Percentiles rank a stretch among this genome's conserved stretches.
These are phyloP conservation scores for Stephanodiscus triporus DNA, from an alignment of 108 stramenopile species.

Conservation along the genomic window DNA sequence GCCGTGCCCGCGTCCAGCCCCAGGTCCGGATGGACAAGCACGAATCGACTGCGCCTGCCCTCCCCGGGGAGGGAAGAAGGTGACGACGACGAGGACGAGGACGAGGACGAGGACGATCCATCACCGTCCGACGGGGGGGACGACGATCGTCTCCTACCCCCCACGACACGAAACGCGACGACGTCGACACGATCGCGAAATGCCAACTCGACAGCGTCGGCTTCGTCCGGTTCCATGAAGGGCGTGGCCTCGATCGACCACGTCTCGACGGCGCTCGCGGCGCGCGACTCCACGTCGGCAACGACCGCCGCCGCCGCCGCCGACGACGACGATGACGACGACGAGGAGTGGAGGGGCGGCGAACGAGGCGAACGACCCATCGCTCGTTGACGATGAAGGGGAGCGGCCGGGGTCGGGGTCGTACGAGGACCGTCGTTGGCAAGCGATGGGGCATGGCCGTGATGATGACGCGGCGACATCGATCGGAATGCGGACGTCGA, in stretches of 20 bases:
- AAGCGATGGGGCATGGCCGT: too few relatives aligned
- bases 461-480: background rate
- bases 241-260: constrained; percentile 50
- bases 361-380: too few relatives aligned
- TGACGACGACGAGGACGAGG: constrained; percentile 2
- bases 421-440: too few relatives aligned
- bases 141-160: constrained; percentile 24
- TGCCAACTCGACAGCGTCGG: constrained; percentile 33
- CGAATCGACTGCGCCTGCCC: constrained; percentile 46
- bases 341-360: background rate
- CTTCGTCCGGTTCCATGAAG: constrained; percentile 43
- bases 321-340: background rate
- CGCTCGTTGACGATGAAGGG: too few relatives aligned
- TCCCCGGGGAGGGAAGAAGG: constrained; percentile 15
- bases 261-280: constrained; percentile 32
- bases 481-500: too few relatives aligned
- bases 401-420: too few relatives aligned
- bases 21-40: constrained; percentile 45
- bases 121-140: background rate
- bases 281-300: constrained; percentile 32
- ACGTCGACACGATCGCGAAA: background rate
- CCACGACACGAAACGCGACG: constrained; percentile 25
- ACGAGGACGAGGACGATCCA: background rate
- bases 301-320: background rate
- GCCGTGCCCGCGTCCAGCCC: constrained; percentile 43